These are phyloP conservation scores for Saxophila tyrrhenica DNA, from an alignment of 495 filamentous ascomycete species.

Conservation along the genomic window DNA sequence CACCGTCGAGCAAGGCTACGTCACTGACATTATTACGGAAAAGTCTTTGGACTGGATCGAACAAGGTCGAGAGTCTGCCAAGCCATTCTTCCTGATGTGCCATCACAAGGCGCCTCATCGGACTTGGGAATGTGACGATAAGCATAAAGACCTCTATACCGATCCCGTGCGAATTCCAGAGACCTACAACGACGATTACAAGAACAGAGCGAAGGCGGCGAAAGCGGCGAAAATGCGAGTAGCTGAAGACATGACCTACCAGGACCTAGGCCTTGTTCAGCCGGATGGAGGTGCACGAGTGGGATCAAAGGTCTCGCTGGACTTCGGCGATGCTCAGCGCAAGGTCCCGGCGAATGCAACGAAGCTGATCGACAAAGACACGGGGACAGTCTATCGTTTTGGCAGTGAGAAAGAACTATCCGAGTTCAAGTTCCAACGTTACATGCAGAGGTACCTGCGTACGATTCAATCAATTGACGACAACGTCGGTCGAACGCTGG, in stretches of 20 bases:
- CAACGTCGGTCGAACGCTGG: slow-evolving; percentile 33
- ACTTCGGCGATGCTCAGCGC: slow-evolving; percentile 26
- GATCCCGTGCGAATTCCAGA: slow-evolving; percentile 32
- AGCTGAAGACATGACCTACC: slow-evolving; percentile 34
- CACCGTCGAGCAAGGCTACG: slow-evolving; percentile 27
- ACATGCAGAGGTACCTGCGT: slow-evolving; percentile 38
- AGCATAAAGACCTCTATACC: slow-evolving; percentile 33
- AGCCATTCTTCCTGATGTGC: slow-evolving; percentile 40
- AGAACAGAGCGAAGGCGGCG: slow-evolving; percentile 34
- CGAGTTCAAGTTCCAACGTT: slow-evolving; percentile 39
- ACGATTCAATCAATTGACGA: slow-evolving; percentile 37
- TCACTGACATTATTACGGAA: slow-evolving; percentile 37
- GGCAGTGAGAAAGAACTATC: slow-evolving; percentile 26
- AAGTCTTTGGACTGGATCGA: slow-evolving; percentile 32
- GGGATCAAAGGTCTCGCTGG: slow-evolving; percentile 24
- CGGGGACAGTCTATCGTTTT: slow-evolving; percentile 32
- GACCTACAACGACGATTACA: slow-evolving; percentile 37
- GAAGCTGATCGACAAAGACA: slow-evolving; percentile 28
- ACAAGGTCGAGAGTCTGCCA: slow-evolving; percentile 20
- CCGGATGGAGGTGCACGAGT: slow-evolving; percentile 30
- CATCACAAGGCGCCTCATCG: slow-evolving; percentile 39
- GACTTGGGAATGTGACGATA: slow-evolving; percentile 34
- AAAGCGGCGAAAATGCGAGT: slow-evolving; percentile 35
- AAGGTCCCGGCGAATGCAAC: slow-evolving; percentile 26
- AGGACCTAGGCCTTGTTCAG: slow-evolving; percentile 34